phyloP scores from a whole-genome alignment of 139 green algal genomes.

The Pleodorina starrii region DNA sequence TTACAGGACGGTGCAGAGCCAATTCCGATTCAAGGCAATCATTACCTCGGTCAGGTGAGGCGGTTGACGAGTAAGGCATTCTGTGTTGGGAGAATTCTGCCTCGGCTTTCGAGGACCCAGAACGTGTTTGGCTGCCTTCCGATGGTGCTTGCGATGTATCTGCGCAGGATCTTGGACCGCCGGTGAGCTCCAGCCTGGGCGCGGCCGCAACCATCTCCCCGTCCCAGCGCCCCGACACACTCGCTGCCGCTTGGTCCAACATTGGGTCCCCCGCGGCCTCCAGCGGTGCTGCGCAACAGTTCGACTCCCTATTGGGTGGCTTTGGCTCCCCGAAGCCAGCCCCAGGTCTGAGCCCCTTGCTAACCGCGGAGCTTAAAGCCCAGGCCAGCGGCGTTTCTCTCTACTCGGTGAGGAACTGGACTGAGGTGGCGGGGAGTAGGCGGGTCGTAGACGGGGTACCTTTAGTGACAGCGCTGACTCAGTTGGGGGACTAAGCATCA shows the following conservation, averaged over 20 bases:
- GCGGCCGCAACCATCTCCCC: background rate
- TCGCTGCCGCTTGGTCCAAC: constrained; percentile 26
- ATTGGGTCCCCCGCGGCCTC: background rate
- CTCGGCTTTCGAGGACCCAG: too few relatives aligned
- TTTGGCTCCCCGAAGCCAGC: constrained; percentile 25
- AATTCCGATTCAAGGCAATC: background rate
- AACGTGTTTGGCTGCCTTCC: background rate
- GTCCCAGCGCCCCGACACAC: background rate
- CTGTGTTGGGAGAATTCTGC: too few relatives aligned
- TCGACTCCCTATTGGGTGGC: constrained; percentile 6
- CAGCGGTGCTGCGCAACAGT: background rate
- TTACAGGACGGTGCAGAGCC: constrained; percentile 15
- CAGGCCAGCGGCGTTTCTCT: constrained; percentile 18
- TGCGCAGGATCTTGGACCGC: background rate
- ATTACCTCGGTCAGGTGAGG: constrained; percentile 16
- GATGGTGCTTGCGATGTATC: background rate
- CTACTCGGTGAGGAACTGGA: constrained; percentile 18
- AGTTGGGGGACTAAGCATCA: too few relatives aligned
- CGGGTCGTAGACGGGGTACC: too few relatives aligned
- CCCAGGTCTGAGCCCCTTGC: background rate
- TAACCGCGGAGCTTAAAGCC: constrained; percentile 29
- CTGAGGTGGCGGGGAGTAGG: too few relatives aligned
- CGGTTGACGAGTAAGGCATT: too few relatives aligned
- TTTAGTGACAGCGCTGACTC: too few relatives aligned
- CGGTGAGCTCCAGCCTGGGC: constrained; percentile 26